Evolutionary conservation across 345 rosid species (phyloP).

Genomic region (Brassica carinata): DNA sequence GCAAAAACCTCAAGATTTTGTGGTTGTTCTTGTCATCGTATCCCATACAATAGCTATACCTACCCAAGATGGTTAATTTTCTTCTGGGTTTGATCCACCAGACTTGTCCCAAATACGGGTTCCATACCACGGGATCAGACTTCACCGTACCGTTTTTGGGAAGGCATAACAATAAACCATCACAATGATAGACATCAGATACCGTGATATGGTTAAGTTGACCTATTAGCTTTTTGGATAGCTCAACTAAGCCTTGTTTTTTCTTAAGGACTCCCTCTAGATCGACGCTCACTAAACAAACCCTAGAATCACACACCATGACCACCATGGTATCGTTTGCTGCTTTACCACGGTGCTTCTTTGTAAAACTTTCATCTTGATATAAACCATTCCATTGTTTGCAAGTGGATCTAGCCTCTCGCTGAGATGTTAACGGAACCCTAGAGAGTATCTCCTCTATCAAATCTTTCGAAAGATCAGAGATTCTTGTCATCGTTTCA

Average conservation of each 20-base stretch:
- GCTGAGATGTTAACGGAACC: background rate
- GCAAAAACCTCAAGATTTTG: background rate
- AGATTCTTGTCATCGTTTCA: background rate
- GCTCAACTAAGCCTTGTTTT: background rate
- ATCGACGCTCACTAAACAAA: background rate
- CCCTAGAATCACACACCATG: background rate
- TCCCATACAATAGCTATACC: background rate
- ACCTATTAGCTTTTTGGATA: background rate
- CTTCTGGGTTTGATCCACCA: background rate
- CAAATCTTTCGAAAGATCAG: background rate
- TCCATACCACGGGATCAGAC: background rate
- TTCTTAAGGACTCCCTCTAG: background rate
- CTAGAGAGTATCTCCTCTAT: no score
- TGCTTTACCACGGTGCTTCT: background rate
- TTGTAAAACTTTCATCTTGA: background rate
- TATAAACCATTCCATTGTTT: background rate
- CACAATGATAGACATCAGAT: background rate
- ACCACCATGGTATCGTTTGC: background rate
- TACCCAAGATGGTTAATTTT: background rate
- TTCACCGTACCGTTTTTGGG: background rate
- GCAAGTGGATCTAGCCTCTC: background rate
- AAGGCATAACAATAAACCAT: background rate
- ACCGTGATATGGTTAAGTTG: background rate
- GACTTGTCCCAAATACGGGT: slow-evolving; percentile 1
- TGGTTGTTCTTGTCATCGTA: background rate